Base-by-base conservation (phyloP, 208 protist genomes). In the Lotmaria passim region DNA sequence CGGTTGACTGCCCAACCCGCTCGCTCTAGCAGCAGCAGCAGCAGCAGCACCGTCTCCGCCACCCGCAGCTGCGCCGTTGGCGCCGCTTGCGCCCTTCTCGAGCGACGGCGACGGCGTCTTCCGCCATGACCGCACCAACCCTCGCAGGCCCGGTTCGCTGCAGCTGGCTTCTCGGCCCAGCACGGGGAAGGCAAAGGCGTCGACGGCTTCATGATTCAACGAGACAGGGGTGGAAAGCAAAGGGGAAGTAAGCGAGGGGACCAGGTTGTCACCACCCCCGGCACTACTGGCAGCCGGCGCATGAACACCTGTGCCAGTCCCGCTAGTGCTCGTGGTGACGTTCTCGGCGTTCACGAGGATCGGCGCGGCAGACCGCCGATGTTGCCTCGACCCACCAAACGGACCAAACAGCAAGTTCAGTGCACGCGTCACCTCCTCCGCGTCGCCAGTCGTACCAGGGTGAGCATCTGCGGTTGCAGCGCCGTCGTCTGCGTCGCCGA, bases 281-380 rank as follows among this genome's bases (percentile, higher is more conserved):
- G 33, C 61, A 28, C 33, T 24, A 21, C n/a, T 19, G 44, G 7
- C n/a, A 30, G 3, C 15, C 7, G 11, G 12, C 11, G 21, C 52
- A n/a, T n/a, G n/a, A 6, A n/a, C 55, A 17, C 34, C 30, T 3
- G 34, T 21, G n/a, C 7, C 61, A 26, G 61, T 21, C 4, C 7
- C 31, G 43, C 31, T 24, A 10, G 11, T 26, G 36, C 3, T 3
- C 23, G 15, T 52, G 30, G 30, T 38, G 10, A 15, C 21, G 15
- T 17, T 12, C 46, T 66, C 60, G 1, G 50, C 33, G 5, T 39
- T 75, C 2, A 69, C 46, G 41, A 75, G 44, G 14, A 60, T 69
- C 4, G 61, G 46, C 10, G 50, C 17, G 2, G 62, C 36, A 0
- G 62, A 41, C 0, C 60, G 46, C n/a, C 8, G 47, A 0, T 24